A percentile compares a stretch with the other conserved stretches of the same genome.
Evolutionary conservation across 2,329 filamentous ascomycete genomes (phyloP).

Genomic region (Cercospora janseana): DNA sequence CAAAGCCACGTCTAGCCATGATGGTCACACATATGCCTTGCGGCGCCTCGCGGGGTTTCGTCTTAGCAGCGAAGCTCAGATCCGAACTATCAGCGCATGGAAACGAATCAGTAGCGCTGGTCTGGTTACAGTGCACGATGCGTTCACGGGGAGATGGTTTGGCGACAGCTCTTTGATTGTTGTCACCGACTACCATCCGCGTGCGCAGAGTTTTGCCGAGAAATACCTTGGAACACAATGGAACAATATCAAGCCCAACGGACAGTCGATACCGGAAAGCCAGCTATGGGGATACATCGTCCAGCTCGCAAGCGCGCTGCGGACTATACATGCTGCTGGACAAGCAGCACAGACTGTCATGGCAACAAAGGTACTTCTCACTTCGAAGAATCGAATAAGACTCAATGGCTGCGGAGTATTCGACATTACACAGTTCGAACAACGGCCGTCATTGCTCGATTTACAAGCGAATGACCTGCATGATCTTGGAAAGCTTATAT

Average conservation of each 20-base stretch:
- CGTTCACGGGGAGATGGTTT: slow-evolving; percentile 89
- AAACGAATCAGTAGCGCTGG: slow-evolving; percentile 77
- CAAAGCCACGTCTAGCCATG: slow-evolving; percentile 86
- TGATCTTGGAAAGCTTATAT: slow-evolving; percentile 77
- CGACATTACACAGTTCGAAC: slow-evolving; percentile 83
- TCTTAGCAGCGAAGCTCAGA: slow-evolving; percentile 83
- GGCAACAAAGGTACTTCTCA: slow-evolving; percentile 83
- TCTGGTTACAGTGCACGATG: slow-evolving; percentile 83
- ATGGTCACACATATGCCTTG: slow-evolving; percentile 83
- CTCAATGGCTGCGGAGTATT: slow-evolving; percentile 85
- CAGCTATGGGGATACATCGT: slow-evolving; percentile 89
- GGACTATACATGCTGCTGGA: slow-evolving; percentile 75
- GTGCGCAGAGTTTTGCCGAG: slow-evolving; percentile 85
- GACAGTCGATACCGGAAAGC: slow-evolving; percentile 55
- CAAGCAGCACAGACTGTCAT: slow-evolving; percentile 85
- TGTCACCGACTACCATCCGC: slow-evolving; percentile 87
- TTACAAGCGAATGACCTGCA: slow-evolving; percentile 84
- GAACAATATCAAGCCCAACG: slow-evolving; percentile 8
- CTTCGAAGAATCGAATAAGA: slow-evolving; percentile 84
- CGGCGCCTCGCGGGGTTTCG: slow-evolving; percentile 85
- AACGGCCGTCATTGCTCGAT: slow-evolving; percentile 65
- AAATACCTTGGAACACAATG: slow-evolving; percentile 60
- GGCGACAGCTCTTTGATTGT: slow-evolving; percentile 93
- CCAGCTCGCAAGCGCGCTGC: slow-evolving; percentile 84
- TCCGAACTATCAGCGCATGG: slow-evolving; percentile 84